Percentiles rank a stretch among this genome's conserved stretches.
These are phyloP conservation scores for Pochonia chlamydosporia DNA, from an alignment of 2,329 filamentous ascomycete genomes.

Conservation along the genomic window DNA sequence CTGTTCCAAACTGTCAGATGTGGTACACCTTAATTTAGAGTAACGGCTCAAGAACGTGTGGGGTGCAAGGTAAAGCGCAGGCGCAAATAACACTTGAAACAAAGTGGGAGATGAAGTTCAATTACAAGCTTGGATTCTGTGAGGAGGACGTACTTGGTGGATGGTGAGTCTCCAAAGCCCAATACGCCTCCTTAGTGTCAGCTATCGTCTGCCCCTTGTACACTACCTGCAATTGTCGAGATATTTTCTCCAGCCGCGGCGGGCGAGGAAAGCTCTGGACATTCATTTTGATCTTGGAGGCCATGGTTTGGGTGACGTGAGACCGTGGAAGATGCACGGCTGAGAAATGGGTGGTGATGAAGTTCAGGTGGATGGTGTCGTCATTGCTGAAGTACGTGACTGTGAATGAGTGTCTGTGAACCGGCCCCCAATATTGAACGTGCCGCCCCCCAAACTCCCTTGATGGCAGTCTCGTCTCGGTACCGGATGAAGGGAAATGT, in stretches of 20 bases:
- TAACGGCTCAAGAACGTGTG: neutral
- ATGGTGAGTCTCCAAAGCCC: slow-evolving; percentile 58
- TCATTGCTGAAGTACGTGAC: neutral
- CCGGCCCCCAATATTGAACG: neutral
- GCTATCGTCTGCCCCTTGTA: slow-evolving; percentile 50
- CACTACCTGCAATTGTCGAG: slow-evolving; percentile 49
- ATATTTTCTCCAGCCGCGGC: slow-evolving; percentile 47
- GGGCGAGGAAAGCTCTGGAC: slow-evolving; percentile 54
- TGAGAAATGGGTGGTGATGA: too few relatives aligned
- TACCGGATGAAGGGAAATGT: too few relatives aligned
- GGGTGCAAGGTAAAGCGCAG: neutral
- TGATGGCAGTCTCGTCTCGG: too few relatives aligned
- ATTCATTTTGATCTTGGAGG: slow-evolving; percentile 40
- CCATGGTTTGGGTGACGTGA: slow-evolving; percentile 20
- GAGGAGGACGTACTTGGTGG: slow-evolving; percentile 45
- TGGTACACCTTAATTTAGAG: too few relatives aligned
- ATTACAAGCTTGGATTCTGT: neutral
- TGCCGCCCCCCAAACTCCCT: neutral
- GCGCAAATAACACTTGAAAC: too few relatives aligned
- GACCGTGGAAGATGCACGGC: neutral
- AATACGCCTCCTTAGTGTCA: slow-evolving; percentile 53
- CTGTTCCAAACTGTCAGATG: slow-evolving; percentile 23
- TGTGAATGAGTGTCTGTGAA: neutral
- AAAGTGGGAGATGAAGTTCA: too few relatives aligned
- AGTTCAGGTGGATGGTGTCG: too few relatives aligned